A percentile compares a stretch with the other conserved stretches of the same genome.
phyloP scores from a whole-genome alignment of 1,139 yeast genomes.

The Chernovozyma sophiae-reginae region DNA sequence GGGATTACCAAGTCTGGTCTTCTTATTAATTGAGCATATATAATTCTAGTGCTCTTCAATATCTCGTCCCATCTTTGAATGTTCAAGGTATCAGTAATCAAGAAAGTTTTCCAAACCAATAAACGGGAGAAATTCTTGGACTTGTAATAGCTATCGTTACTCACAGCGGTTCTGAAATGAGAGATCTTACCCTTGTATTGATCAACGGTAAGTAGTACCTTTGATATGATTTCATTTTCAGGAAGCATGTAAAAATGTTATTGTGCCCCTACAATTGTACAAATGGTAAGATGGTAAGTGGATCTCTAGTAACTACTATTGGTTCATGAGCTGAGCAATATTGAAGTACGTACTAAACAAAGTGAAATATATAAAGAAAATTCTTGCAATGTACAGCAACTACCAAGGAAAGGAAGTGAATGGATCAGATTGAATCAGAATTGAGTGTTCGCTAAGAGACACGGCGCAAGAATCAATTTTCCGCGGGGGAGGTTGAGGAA shows the following conservation, averaged over 20 bases:
- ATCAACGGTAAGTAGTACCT: constrained; percentile 35
- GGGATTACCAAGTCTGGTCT: constrained; percentile 35
- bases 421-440: no score
- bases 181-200: constrained; percentile 33
- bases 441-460: no score
- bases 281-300: no score
- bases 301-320: no score
- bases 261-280: no score
- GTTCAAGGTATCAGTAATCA: constrained; percentile 36
- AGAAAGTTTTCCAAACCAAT: constrained; percentile 37
- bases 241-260: constrained; percentile 19
- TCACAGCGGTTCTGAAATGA: constrained; percentile 27
- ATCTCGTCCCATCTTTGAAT: constrained; percentile 32
- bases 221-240: constrained; percentile 37
- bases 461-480: no score
- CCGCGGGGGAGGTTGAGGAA: no score
- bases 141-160: constrained; percentile 25
- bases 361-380: no score
- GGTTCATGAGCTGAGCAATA: no score
- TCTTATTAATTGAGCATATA: constrained; percentile 33
- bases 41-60: constrained; percentile 29
- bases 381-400: no score
- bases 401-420: no score
- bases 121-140: constrained; percentile 26
- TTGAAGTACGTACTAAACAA: no score